Base-by-base conservation (phyloP, 495 filamentous ascomycete genomes). In the Xylaria flabelliformis region DNA sequence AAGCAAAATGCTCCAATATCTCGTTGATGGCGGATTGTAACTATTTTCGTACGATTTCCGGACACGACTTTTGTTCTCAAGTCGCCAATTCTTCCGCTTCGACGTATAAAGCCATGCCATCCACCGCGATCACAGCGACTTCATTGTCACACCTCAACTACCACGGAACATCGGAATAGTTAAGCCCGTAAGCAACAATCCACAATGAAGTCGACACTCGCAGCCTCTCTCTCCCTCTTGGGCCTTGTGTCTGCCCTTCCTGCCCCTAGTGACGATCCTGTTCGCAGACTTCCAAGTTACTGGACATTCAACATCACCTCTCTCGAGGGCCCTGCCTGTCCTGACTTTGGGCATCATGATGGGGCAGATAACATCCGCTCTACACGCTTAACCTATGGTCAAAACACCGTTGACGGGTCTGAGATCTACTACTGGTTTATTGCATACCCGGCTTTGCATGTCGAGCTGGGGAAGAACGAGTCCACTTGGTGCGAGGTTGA, bases 361-460 rank as follows among this genome's bases (percentile, higher is more conserved):
- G 21, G 50, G 2, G 10, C 4, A 3, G 29, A 15, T 10, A 32
- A 56, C 9, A 10, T 13, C 24, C 55, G 29, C 26, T 8, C 4
- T 0, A 53, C 67, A 1, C 67, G 67, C 7, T 34, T 44, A 15
- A 69, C 67, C 0, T 69, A 34, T 24, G 67, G 51, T 9, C 5
- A 8, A 15, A 69, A 69, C 39, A 69, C 51, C 10, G 17, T 62
- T 12, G 67, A 69, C 50, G 67, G 67, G 4, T 62, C 67, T 29
- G 67, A 69, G 53, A 69, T 69, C n/a, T 69, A 69, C 67, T 44
- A 69, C 67, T 62, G 51, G 51, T 59, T 58, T 42, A 41, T 69
- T 34, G 67, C 50, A 19, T 69, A 69, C 51, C 67, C 67, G 26
- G 10, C 44, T 13, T 15, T 69, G 26, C 46, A 19, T 44, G 67